Percentiles rank a stretch among this genome's conserved stretches.
phyloP scores from a whole-genome alignment of 345 rosid genomes.

The Cochlearia excelsa region DNA sequence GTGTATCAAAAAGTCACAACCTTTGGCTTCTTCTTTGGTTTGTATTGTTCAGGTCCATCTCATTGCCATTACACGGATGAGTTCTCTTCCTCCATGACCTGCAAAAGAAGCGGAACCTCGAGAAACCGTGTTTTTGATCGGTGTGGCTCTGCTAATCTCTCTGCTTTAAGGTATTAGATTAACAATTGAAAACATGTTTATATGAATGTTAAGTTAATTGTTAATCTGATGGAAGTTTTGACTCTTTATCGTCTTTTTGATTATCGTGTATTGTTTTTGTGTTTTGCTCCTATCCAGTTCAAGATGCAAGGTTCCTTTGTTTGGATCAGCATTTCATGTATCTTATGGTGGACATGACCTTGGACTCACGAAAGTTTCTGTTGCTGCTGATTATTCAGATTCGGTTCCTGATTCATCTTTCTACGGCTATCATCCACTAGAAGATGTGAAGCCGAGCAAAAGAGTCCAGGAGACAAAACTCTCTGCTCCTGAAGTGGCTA shows the following conservation, averaged over 20 bases:
- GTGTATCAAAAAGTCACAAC: too few species aligned
- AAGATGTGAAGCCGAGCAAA: conserved; percentile 63
- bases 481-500: conserved; percentile 70
- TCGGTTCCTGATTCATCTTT: conserved; percentile 86
- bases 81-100: conserved; percentile 51
- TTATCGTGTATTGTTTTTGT: conserved; percentile 8
- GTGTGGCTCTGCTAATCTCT: conserved; percentile 43
- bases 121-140: conserved; percentile 51
- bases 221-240: background rate
- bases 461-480: conserved; percentile 65
- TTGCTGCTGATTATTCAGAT: conserved; percentile 97
- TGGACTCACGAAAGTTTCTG: conserved; percentile 70
- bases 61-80: conserved; percentile 61
- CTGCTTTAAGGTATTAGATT: conserved; percentile 48
- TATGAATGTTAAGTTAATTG: conserved; percentile 1
- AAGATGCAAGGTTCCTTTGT: conserved; percentile 50
- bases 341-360: conserved; percentile 51
- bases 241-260: background rate
- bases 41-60: conserved; percentile 49
- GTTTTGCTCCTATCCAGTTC: conserved; percentile 35
- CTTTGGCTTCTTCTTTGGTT: background rate
- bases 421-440: conserved; percentile 91
- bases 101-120: conserved; percentile 44
- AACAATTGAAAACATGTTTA: background rate
- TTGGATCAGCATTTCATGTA: conserved; percentile 57